Evolutionary conservation across 495 filamentous ascomycete species (phyloP).

Genomic region (Aspergillus sclerotioniger): DNA sequence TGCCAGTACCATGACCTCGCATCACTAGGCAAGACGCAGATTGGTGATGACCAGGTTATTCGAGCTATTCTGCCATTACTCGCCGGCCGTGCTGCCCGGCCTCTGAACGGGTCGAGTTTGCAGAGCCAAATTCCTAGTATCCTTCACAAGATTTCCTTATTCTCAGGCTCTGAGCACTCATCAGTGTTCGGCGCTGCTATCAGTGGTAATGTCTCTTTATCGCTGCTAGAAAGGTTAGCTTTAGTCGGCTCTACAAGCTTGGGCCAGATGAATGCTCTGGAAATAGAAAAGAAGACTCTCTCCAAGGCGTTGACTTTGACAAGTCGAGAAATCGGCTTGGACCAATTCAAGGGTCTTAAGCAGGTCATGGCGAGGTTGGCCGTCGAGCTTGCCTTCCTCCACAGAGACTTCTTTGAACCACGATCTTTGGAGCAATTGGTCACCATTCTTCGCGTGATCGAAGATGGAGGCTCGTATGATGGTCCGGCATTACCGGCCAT

Average conservation of each 20-base stretch:
- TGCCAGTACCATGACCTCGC: constrained; percentile 59
- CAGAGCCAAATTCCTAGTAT: constrained; percentile 34
- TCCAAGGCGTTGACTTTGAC: constrained; percentile 51
- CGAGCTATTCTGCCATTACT: constrained; percentile 38
- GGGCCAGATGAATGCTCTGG: constrained; percentile 60
- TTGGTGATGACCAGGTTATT: constrained; percentile 17
- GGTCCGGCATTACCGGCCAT: constrained; percentile 15
- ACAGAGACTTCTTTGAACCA: constrained; percentile 37
- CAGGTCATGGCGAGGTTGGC: constrained; percentile 49
- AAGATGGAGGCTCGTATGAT: constrained; percentile 21
- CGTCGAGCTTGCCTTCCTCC: constrained; percentile 45
- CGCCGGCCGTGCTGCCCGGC: constrained; percentile 39
- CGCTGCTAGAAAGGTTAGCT: constrained; percentile 55
- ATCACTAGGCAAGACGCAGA: constrained; percentile 18
- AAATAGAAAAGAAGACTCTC: constrained; percentile 62
- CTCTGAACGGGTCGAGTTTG: constrained; percentile 32
- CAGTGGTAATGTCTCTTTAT: constrained; percentile 52
- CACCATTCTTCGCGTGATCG: constrained; percentile 25
- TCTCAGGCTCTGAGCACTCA: constrained; percentile 31
- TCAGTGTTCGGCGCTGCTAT: constrained; percentile 38
- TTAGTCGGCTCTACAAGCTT: constrained; percentile 53
- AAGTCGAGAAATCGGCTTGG: constrained; percentile 44
- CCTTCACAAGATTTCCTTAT: constrained; percentile 38
- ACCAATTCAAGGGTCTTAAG: constrained; percentile 47
- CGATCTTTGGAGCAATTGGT: constrained; percentile 29